A percentile compares a stretch with the other conserved stretches of the same genome.
Evolutionary conservation across 352 stramenopile genomes (phyloP).

Genomic region (Phytopythium sindhum): DNA sequence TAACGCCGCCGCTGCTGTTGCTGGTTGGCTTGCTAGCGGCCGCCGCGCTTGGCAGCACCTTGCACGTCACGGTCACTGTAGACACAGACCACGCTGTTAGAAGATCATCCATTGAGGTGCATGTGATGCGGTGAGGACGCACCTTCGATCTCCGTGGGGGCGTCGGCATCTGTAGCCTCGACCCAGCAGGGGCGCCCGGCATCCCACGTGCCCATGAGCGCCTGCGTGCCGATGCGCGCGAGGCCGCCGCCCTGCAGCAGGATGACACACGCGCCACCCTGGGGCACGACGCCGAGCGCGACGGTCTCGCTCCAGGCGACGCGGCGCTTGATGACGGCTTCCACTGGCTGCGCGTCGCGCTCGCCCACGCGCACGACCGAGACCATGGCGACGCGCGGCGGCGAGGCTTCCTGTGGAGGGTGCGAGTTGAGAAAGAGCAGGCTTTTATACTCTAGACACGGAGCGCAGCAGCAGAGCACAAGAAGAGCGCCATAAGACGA

Average conservation of each 20-base stretch:
- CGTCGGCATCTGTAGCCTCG: constrained; percentile 59
- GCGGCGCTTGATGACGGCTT: constrained; percentile 73
- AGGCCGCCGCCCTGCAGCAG: constrained; percentile 69
- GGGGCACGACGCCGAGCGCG: constrained; percentile 72
- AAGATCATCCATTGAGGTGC: background rate
- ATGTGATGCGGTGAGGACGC: background rate
- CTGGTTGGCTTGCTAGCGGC: background rate
- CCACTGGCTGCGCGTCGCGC: constrained; percentile 48
- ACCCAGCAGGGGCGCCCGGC: constrained; percentile 74
- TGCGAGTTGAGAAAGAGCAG: constrained; percentile 55
- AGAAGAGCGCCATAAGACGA: constrained; percentile 23
- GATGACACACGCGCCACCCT: constrained; percentile 76
- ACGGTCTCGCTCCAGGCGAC: constrained; percentile 63
- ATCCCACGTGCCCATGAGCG: constrained; percentile 84
- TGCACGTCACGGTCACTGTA: constrained; percentile 69
- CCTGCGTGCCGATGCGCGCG: constrained; percentile 75
- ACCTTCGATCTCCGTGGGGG: constrained; percentile 73
- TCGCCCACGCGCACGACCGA: constrained; percentile 67
- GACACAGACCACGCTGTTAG: background rate
- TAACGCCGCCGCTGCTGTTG: constrained; percentile 3
- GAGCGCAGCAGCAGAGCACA: constrained; percentile 13
- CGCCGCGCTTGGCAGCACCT: constrained; percentile 39
- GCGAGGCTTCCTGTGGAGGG: constrained; percentile 55
- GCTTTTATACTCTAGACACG: constrained; percentile 63
- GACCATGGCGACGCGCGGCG: constrained; percentile 68